These are phyloP conservation scores for Prunus armeniaca DNA, from an alignment of 306 rosid genomes.

Conservation along the genomic window DNA sequence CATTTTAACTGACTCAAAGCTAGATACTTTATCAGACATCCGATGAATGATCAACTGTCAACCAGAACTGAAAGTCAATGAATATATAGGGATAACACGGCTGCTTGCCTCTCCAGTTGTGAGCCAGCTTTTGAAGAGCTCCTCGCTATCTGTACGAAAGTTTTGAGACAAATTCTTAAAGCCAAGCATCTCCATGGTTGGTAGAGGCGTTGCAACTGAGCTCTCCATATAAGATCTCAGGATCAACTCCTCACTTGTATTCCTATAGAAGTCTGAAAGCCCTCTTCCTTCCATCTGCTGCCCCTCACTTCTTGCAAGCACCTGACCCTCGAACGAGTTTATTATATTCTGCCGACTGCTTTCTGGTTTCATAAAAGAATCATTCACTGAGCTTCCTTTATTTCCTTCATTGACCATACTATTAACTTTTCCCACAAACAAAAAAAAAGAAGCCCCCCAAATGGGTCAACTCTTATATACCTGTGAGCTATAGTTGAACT, in stretches of 20 bases:
- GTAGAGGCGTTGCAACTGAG: conserved; percentile 62
- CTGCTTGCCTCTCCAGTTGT: conserved; percentile 92
- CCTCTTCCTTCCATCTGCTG: conserved; percentile 82
- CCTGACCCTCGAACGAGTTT: conserved; percentile 15
- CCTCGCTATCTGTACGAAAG: conserved; percentile 81
- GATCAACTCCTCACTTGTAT: conserved; percentile 82
- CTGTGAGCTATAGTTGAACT: background rate
- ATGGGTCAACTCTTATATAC: background rate
- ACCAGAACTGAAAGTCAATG: conserved; percentile 11
- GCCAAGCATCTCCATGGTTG: conserved; percentile 78
- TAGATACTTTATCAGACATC: background rate
- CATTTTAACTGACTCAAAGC: background rate
- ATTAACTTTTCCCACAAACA: conserved; percentile 18
- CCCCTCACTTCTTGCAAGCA: conserved; percentile 14
- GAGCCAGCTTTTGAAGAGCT: conserved; percentile 93
- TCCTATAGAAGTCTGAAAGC: conserved; percentile 67
- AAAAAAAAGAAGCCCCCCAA: conserved; percentile 17
- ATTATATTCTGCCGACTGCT: conserved; percentile 12
- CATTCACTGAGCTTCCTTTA: conserved; percentile 22
- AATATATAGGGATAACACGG: conserved; percentile 14
- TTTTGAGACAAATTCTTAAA: conserved; percentile 70
- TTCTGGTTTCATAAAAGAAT: conserved; percentile 26
- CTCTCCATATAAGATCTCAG: conserved; percentile 75
- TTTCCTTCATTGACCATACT: conserved; percentile 19
- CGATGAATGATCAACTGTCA: background rate